Percentiles rank a stretch among this genome's conserved stretches.
Evolutionary conservation across 2,329 filamentous ascomycete species (phyloP).

Genomic region (Colletotrichum musicola): DNA sequence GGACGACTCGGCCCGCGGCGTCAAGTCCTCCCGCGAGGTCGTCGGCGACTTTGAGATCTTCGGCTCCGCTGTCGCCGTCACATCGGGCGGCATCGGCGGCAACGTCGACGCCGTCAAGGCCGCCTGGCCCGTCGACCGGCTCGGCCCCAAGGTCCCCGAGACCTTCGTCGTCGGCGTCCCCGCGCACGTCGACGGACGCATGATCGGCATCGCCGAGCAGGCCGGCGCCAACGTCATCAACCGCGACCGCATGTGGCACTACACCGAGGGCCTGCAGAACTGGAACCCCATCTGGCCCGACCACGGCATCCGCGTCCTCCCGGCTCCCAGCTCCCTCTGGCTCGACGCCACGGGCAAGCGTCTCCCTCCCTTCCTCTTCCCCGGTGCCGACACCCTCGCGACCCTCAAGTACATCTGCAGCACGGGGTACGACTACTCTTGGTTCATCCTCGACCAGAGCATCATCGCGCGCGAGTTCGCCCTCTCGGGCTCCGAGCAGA

Average conservation of each 20-base stretch:
- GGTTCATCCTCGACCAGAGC: constrained; percentile 70
- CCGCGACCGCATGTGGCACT: constrained; percentile 75
- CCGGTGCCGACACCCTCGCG: constrained; percentile 68
- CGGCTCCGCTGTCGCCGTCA: constrained; percentile 66
- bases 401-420: constrained; percentile 71
- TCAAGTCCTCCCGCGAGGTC: constrained; percentile 61
- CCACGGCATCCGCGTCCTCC: constrained; percentile 72
- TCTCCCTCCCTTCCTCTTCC: constrained; percentile 68
- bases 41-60: constrained; percentile 65
- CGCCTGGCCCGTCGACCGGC: constrained; percentile 68
- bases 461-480: constrained; percentile 74
- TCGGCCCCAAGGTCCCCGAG: constrained; percentile 68
- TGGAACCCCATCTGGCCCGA: constrained; percentile 73
- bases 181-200: constrained; percentile 73
- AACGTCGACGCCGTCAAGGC: constrained; percentile 71
- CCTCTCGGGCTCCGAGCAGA: constrained; percentile 73
- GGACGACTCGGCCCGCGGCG: constrained; percentile 64
- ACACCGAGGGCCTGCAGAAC: constrained; percentile 72
- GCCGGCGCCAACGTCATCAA: constrained; percentile 70
- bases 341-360: constrained; percentile 71
- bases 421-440: constrained; percentile 73
- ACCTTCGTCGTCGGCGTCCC: constrained; percentile 72
- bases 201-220: constrained; percentile 68
- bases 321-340: constrained; percentile 73
- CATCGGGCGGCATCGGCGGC: constrained; percentile 71